Evolutionary conservation across 2,329 filamentous ascomycete genomes (phyloP).

Genomic region (Sporothrix curviconia): DNA sequence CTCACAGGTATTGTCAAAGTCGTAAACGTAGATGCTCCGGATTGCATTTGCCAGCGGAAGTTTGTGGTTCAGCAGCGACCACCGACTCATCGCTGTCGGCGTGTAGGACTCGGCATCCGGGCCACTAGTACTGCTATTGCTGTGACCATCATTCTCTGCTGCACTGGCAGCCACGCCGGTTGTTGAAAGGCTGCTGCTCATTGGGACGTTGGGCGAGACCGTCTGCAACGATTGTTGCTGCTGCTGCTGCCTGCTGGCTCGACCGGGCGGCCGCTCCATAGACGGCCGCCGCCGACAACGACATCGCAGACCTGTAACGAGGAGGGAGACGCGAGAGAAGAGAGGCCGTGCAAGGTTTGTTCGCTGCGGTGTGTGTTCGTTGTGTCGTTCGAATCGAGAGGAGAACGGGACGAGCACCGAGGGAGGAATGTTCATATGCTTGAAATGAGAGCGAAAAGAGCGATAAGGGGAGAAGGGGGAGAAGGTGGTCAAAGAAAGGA

Average conservation of each 20-base stretch:
- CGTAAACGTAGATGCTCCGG: slow-evolving; percentile 82
- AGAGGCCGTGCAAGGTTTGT: neutral
- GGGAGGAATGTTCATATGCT: neutral
- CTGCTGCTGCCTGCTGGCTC: slow-evolving; percentile 4
- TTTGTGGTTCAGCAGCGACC: slow-evolving; percentile 71
- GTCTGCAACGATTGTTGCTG: neutral
- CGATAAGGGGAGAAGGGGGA: no score
- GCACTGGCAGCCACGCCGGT: neutral
- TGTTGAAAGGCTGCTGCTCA: neutral
- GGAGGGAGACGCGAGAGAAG: neutral
- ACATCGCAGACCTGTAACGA: neutral
- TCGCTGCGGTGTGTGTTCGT: no score
- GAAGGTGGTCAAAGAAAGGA: no score
- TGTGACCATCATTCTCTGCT: neutral
- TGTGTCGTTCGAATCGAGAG: neutral
- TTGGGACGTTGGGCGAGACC: neutral
- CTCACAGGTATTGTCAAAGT: slow-evolving; percentile 93
- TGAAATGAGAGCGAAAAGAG: neutral
- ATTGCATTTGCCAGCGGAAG: slow-evolving; percentile 57
- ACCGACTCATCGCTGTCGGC: slow-evolving; percentile 69
- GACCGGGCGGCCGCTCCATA: neutral
- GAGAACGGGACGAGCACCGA: neutral
- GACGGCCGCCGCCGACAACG: slow-evolving; percentile 15
- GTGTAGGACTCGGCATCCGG: slow-evolving; percentile 36
- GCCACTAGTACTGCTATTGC: neutral